Conservation (phyloP, 768 basidiomycete genomes). For the Termitomyces sp. region DNA sequence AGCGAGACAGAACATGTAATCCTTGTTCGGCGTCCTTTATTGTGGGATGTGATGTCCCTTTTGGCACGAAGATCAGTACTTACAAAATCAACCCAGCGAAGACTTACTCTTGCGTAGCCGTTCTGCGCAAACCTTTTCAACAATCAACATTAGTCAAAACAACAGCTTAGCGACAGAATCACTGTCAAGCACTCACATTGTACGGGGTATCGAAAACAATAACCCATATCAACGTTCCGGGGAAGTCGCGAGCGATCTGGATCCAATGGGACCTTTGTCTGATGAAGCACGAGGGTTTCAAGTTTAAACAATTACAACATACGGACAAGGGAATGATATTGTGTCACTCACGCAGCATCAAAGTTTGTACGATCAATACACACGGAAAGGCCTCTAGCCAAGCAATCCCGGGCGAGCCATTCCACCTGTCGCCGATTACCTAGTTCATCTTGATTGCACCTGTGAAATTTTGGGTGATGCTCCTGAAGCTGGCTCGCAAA, state of each 20-base stretch:
- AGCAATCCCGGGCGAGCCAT: slow-evolving; percentile 44
- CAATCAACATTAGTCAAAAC: slow-evolving; percentile 4
- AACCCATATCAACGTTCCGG: slow-evolving; percentile 62
- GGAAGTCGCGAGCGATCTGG: slow-evolving; percentile 63
- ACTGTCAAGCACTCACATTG: slow-evolving; percentile 44
- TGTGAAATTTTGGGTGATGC: slow-evolving; percentile 56
- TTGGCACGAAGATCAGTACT: slow-evolving; percentile 4
- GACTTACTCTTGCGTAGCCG: slow-evolving; percentile 59
- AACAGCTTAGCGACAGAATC: neutral
- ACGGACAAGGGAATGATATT: neutral
- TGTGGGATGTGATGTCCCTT: slow-evolving; percentile 75
- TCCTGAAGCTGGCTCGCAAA: slow-evolving; percentile 70
- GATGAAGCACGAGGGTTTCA: slow-evolving; percentile 1
- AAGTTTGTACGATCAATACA: slow-evolving; percentile 82
- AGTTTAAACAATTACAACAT: slow-evolving; percentile 9
- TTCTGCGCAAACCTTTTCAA: slow-evolving; percentile 52
- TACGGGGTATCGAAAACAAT: slow-evolving; percentile 78
- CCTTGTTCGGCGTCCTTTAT: slow-evolving; percentile 61
- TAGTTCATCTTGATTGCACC: slow-evolving; percentile 82
- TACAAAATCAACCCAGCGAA: neutral
- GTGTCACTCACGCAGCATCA: slow-evolving; percentile 50
- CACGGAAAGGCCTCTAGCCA: slow-evolving; percentile 62
- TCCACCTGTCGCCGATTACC: slow-evolving; percentile 69
- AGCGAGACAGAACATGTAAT: slow-evolving; percentile 58
- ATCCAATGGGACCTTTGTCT: slow-evolving; percentile 78